Conservation (phyloP, 257 asterid genomes). For the Petrea volubilis region DNA sequence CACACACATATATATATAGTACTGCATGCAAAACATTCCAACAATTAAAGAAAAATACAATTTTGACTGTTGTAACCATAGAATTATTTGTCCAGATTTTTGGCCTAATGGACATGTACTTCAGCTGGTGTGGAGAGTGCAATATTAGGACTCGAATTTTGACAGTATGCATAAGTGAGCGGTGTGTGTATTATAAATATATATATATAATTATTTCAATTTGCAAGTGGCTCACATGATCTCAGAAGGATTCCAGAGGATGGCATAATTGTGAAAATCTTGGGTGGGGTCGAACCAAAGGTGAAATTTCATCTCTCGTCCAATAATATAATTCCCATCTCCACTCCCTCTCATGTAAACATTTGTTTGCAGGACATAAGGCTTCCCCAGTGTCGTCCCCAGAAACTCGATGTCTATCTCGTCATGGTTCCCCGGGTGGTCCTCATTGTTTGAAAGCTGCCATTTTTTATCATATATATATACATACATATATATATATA, state of each 20-base stretch:
- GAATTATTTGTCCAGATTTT: too few species aligned
- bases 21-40: too few species aligned
- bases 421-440: constrained; percentile 75
- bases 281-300: constrained; percentile 90
- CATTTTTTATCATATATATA: not conserved
- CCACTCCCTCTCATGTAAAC: constrained; percentile 84
- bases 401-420: constrained; percentile 87
- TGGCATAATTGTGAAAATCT: constrained; percentile 75
- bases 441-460: constrained; percentile 76
- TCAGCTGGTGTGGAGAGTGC: too few species aligned
- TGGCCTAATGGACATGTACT: too few species aligned
- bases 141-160: too few species aligned
- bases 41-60: too few species aligned
- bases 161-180: too few species aligned
- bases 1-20: too few species aligned
- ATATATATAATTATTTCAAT: too few species aligned
- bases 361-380: constrained; percentile 80
- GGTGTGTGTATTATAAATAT: too few species aligned
- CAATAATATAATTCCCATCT: constrained; percentile 72
- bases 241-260: constrained; percentile 72
- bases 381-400: constrained; percentile 73
- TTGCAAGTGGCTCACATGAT: constrained; percentile 56
- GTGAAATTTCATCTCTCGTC: constrained; percentile 76
- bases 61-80: too few species aligned
- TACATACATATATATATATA: too few species aligned